phyloP scores from a whole-genome alignment of 164 flowering plant genomes.

The Piper longum region DNA sequence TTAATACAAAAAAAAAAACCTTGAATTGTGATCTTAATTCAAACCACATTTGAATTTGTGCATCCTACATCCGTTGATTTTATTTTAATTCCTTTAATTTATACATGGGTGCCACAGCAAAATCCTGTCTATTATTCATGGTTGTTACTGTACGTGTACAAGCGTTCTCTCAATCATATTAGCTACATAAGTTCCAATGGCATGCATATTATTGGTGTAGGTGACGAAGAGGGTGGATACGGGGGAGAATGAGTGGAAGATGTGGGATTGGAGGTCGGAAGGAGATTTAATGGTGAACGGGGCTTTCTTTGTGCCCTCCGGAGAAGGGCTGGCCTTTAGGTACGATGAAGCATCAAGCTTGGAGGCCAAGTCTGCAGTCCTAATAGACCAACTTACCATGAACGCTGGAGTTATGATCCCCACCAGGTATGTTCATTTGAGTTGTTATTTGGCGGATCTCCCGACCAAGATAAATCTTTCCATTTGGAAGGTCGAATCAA shows the following conservation, averaged over 20 bases:
- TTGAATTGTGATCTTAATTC: too few species aligned
- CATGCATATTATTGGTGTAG: constrained; percentile 13
- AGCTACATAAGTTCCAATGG: not conserved
- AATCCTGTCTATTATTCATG: not conserved
- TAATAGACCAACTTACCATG: not conserved
- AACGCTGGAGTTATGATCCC: not conserved
- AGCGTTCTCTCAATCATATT: not conserved
- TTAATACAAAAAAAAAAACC: too few species aligned
- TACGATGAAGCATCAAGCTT: not conserved
- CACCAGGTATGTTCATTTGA: not conserved
- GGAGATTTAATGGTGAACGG: constrained; percentile 69
- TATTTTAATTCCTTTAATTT: too few species aligned
- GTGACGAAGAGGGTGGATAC: constrained; percentile 74
- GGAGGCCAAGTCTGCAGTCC: not conserved
- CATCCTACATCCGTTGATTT: too few species aligned
- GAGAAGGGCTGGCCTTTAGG: constrained; percentile 8
- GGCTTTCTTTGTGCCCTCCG: constrained; percentile 75
- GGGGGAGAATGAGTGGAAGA: constrained; percentile 40
- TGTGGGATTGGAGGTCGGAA: constrained; percentile 76
- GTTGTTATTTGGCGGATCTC: too few species aligned
- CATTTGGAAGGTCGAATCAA: too few species aligned
- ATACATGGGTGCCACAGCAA: too few species aligned
- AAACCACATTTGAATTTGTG: too few species aligned
- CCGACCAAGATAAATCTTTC: too few species aligned
- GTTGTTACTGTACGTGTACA: too few species aligned